Evolutionary conservation across 352 stramenopile genomes (phyloP).

Genomic region (Poterioochromonas sp.): DNA sequence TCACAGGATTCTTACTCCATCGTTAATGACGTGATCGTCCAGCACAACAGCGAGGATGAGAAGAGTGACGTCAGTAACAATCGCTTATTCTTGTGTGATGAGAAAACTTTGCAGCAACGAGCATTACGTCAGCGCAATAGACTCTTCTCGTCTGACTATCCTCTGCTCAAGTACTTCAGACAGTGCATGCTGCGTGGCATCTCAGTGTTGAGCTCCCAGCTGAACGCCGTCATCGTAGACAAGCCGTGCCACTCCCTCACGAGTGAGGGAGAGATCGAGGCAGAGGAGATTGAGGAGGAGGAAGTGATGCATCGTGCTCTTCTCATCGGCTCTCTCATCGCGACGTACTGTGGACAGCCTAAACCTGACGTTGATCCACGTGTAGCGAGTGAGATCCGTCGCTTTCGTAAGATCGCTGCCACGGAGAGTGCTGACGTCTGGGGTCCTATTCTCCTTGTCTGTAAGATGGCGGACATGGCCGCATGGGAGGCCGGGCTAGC

Average conservation of each 20-base stretch:
- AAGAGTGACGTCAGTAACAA: too few species aligned
- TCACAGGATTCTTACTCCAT: not conserved
- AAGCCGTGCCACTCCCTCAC: too few species aligned
- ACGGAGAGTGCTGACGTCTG: not conserved
- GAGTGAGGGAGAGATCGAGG: not conserved
- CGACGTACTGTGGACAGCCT: not conserved
- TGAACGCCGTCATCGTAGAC: not conserved
- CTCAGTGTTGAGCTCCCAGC: not conserved
- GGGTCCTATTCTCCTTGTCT: not conserved
- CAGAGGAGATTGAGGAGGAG: not conserved
- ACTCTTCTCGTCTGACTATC: too few species aligned
- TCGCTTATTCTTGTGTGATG: not conserved
- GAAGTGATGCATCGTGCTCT: not conserved
- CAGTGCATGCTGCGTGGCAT: too few species aligned
- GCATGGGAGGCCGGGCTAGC: not conserved
- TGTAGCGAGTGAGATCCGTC: not conserved
- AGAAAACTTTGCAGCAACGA: not conserved
- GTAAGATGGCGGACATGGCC: not conserved
- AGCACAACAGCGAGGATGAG: too few species aligned
- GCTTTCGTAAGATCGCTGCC: not conserved
- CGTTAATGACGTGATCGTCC: not conserved
- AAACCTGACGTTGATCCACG: not conserved
- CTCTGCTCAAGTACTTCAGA: too few species aligned
- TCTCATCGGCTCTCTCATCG: not conserved
- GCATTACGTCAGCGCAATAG: too few species aligned